Evolutionary conservation across 116 monocot species (phyloP), one percentile per base, ranked within the genome.

Genomic region (Posidonia oceanica): DNA sequence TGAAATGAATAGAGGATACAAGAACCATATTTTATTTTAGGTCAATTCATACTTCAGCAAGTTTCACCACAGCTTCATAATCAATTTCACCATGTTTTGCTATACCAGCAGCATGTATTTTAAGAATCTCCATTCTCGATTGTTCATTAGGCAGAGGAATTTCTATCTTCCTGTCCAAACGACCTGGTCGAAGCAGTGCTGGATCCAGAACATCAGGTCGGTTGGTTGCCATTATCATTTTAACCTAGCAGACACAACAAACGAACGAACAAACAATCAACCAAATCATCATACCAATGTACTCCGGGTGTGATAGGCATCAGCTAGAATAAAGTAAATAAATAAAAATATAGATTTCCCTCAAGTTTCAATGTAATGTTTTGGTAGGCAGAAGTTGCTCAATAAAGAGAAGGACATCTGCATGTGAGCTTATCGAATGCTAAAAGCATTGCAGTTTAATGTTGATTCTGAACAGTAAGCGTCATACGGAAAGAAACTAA

Each of bases 201-300:
- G 96, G 96, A 59, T 97, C 96, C 14, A 97, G 58, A 61, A 97
- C 96, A 81, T 97, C 96, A 59, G 96, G 96, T 15, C 96, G 81
- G 71, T 97, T 97, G 56, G 96, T 97, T 54, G 96, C 96, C 96
- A 97, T 97, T 14, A 97, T 97, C 97, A 97, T 97, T 84, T 97
- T 97, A 39, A 97, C 97, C 97, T 97, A 53, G 36, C 37, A 61
- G 12, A 14, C 41, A 29, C 29, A 29, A 29, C 29, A 29, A n/a
- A n/a, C n/a, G n/a, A n/a, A 71, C 18, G 12, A 7, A 22, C 69
- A 17, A 0, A 15, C 14, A 53, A 36, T 16, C 39, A 44, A 48
- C 7, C 48, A 7, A 48, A 48, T 48, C 48, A 10, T 48, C 5
- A 48, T 6, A 6, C 12, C 29, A 12, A 1, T 48, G 12, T 48